Percentiles rank a stretch among this genome's conserved stretches.
phyloP scores from a whole-genome alignment of 805 yeast species.

The Candida saitoana region DNA sequence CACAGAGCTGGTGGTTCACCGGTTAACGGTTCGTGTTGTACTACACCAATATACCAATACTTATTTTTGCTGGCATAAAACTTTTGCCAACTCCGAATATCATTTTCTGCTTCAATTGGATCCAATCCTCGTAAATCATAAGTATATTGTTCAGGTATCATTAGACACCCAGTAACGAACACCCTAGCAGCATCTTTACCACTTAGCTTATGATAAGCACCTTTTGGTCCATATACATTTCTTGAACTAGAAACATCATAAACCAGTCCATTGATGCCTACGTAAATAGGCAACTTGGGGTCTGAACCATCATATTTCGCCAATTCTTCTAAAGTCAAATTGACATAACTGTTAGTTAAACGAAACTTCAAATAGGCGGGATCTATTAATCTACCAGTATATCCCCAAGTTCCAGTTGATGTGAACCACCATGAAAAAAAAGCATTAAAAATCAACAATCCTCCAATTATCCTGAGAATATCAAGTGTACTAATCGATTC shows the following conservation, averaged over 20 bases:
- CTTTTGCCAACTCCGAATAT: slow-evolving; percentile 49
- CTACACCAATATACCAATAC: slow-evolving; percentile 64
- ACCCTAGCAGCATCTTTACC: slow-evolving; percentile 70
- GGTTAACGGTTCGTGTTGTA: slow-evolving; percentile 38
- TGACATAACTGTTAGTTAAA: slow-evolving; percentile 13
- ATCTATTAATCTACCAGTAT: slow-evolving; percentile 47
- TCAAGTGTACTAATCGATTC: slow-evolving; percentile 33
- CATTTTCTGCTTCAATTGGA: slow-evolving; percentile 30
- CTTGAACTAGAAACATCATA: slow-evolving; percentile 57
- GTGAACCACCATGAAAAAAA: slow-evolving; percentile 57
- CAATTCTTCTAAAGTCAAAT: slow-evolving; percentile 44
- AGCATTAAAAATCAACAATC: slow-evolving; percentile 44
- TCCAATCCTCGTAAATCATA: slow-evolving; percentile 64
- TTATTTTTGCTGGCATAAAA: slow-evolving; percentile 42
- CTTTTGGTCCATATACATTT: slow-evolving; percentile 52
- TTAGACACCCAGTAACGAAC: slow-evolving; percentile 66
- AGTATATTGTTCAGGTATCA: slow-evolving; percentile 51
- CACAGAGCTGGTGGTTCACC: slow-evolving; percentile 56
- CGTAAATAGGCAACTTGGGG: slow-evolving; percentile 46
- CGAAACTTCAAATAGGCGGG: slow-evolving; percentile 34
- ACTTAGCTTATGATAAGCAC: slow-evolving; percentile 49
- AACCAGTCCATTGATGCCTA: slow-evolving; percentile 58
- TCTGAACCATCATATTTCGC: slow-evolving; percentile 50
- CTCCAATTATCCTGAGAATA: slow-evolving; percentile 40
- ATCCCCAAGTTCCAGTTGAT: slow-evolving; percentile 57